Conservation (phyloP, 1,139 yeast genomes). For the Magnusiomyces suaveolens region DNA sequence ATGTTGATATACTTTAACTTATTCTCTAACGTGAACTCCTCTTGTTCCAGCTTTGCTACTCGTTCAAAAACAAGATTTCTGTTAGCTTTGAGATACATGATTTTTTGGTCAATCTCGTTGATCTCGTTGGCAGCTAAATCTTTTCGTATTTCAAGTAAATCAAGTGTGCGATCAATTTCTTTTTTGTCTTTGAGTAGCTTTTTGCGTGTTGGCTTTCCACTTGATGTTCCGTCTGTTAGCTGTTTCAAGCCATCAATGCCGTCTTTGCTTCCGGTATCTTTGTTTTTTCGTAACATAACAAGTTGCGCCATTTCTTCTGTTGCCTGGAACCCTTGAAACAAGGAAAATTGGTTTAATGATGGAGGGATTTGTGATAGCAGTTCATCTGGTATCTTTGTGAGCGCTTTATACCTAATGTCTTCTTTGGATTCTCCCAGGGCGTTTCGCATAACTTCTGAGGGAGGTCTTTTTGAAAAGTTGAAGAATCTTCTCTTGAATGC, state of each 20-base stretch:
- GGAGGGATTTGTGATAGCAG: constrained; percentile 43
- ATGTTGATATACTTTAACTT: constrained; percentile 37
- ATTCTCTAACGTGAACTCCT: constrained; percentile 45
- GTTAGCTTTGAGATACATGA: constrained; percentile 41
- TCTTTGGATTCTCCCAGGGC: constrained; percentile 21
- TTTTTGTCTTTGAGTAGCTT: constrained; percentile 34
- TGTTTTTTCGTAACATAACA: constrained; percentile 3
- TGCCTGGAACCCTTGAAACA: constrained; percentile 62
- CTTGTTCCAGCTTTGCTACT: constrained; percentile 50
- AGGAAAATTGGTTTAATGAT: constrained; percentile 35
- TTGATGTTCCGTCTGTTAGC: constrained; percentile 11
- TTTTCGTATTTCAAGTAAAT: constrained; percentile 50
- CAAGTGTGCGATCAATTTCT: constrained; percentile 40
- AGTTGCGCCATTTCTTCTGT: constrained; percentile 20
- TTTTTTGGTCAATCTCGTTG: constrained; percentile 48
- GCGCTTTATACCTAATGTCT: constrained; percentile 28
- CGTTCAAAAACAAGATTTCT: constrained; percentile 47
- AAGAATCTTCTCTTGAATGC: constrained; percentile 32
- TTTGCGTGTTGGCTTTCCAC: constrained; percentile 16
- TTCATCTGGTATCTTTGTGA: constrained; percentile 47
- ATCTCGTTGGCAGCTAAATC: constrained; percentile 56
- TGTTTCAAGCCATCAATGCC: constrained; percentile 9
- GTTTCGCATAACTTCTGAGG: constrained; percentile 34
- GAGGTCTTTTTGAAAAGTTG: constrained; percentile 33
- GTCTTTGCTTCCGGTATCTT: constrained; percentile 4